These are phyloP conservation scores for Plenodomus biglobosus DNA, from an alignment of 2,329 filamentous ascomycete species.

Conservation along the genomic window DNA sequence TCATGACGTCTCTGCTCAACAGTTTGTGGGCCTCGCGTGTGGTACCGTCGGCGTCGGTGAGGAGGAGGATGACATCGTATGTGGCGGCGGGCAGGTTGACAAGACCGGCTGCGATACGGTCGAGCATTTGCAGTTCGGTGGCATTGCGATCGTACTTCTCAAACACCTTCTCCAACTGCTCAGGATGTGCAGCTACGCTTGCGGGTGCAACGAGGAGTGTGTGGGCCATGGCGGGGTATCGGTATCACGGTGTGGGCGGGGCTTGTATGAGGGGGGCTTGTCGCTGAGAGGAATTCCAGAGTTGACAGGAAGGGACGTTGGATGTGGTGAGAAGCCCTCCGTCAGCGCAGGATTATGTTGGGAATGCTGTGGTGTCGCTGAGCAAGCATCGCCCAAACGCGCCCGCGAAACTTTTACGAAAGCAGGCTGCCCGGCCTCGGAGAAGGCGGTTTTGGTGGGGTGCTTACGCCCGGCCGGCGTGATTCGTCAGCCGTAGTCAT, in stretches of 20 bases:
- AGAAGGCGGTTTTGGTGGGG: slow-evolving; percentile 24
- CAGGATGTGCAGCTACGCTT: slow-evolving; percentile 82
- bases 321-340: not conserved
- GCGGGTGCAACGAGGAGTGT: slow-evolving; percentile 88
- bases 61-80: slow-evolving; percentile 83
- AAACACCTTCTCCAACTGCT: slow-evolving; percentile 71
- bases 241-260: slow-evolving; percentile 3
- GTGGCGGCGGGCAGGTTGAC: slow-evolving; percentile 73
- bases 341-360: not conserved
- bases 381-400: slow-evolving; percentile 19
- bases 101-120: slow-evolving; percentile 80
- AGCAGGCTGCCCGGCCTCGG: slow-evolving; percentile 31
- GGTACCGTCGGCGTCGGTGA: slow-evolving; percentile 74
- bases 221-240: slow-evolving; percentile 48
- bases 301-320: not conserved
- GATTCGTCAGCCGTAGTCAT: slow-evolving; percentile 12
- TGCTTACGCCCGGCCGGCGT: slow-evolving; percentile 1
- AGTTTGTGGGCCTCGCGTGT: slow-evolving; percentile 62
- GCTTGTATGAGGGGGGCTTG: not conserved
- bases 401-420: slow-evolving; percentile 27
- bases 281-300: not conserved
- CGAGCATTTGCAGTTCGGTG: slow-evolving; percentile 96
- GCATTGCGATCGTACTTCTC: slow-evolving; percentile 70
- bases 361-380: not conserved
- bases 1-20: slow-evolving; percentile 68